phyloP scores from a whole-genome alignment of 192 early-diverging fungal genomes.

The Mortierella alpina region DNA sequence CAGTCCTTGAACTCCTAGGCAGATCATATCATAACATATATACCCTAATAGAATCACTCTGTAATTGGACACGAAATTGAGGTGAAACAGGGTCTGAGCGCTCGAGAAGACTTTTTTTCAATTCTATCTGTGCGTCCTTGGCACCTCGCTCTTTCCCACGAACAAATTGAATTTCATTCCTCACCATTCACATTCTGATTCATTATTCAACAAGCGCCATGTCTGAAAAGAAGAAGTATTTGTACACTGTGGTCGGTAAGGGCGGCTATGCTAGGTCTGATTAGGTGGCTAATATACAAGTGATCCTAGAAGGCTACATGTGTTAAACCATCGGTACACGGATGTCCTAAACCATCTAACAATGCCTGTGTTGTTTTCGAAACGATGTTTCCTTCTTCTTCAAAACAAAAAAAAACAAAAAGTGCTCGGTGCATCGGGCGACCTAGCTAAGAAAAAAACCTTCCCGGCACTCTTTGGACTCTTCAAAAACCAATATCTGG shows the following conservation, averaged over 20 bases:
- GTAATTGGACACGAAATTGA: not conserved
- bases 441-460: conserved; percentile 98
- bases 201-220: too few relatives aligned
- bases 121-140: too few relatives aligned
- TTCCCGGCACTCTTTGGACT: conserved; percentile 96
- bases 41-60: too few relatives aligned
- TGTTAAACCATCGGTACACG: too few relatives aligned
- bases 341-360: not conserved
- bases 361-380: not conserved
- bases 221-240: conserved; percentile 9
- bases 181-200: too few relatives aligned
- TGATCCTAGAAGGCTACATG: too few relatives aligned
- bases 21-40: too few relatives aligned
- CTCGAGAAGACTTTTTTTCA: conserved; percentile 19
- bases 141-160: too few relatives aligned
- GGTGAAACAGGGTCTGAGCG: conserved; percentile 26
- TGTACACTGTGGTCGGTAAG: conserved; percentile 46
- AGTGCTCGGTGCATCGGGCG: conserved; percentile 92
- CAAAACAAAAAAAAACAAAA: too few relatives aligned
- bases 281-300: too few relatives aligned
- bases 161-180: too few relatives aligned
- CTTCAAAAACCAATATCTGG: conserved; percentile 86
- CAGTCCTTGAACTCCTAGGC: too few relatives aligned
- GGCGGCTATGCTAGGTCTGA: not conserved
- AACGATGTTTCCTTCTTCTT: not conserved